A percentile compares a stretch with the other conserved stretches of the same genome.
Conservation (phyloP, 805 yeast genomes). For the Sugiyamaella americana region DNA sequence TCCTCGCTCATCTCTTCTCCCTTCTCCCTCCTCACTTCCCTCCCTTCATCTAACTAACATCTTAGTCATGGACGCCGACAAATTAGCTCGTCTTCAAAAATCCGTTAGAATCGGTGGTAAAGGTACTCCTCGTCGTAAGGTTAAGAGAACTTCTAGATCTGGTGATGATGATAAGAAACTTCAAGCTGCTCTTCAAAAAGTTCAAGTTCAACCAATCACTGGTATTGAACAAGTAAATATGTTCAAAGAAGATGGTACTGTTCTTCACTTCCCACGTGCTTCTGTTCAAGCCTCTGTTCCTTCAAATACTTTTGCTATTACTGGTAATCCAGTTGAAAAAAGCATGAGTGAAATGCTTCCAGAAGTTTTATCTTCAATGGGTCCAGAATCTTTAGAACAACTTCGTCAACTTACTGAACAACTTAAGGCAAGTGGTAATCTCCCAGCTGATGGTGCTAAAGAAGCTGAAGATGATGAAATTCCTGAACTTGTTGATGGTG, state of each 20-base stretch:
- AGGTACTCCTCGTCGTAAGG: constrained; percentile 79
- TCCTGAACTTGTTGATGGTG: constrained; percentile 78
- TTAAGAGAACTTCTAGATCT: constrained; percentile 54
- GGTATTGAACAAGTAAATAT: constrained; percentile 96
- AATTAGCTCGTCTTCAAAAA: constrained; percentile 78
- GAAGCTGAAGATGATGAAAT: constrained; percentile 47
- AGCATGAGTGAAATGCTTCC: constrained; percentile 88
- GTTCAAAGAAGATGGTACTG: constrained; percentile 94
- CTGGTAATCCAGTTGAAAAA: constrained; percentile 93
- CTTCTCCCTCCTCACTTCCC: background rate
- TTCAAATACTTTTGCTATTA: constrained; percentile 88
- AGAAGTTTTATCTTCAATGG: constrained; percentile 89
- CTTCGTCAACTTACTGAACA: constrained; percentile 86
- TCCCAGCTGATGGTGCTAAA: constrained; percentile 42
- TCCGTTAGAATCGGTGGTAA: constrained; percentile 75
- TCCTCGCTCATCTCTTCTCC: background rate
- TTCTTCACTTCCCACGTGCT: constrained; percentile 91
- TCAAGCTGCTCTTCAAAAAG: constrained; percentile 80
- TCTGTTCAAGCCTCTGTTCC: constrained; percentile 91
- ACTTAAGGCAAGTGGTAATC: constrained; percentile 41
- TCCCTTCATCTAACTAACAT: constrained; percentile 1
- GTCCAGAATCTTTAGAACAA: constrained; percentile 89
- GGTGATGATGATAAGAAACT: constrained; percentile 78
- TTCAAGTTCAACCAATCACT: constrained; percentile 81
- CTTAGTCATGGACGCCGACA: constrained; percentile 65